phyloP scores from a whole-genome alignment of 2,329 filamentous ascomycete genomes.

The Xylaria sp. region DNA sequence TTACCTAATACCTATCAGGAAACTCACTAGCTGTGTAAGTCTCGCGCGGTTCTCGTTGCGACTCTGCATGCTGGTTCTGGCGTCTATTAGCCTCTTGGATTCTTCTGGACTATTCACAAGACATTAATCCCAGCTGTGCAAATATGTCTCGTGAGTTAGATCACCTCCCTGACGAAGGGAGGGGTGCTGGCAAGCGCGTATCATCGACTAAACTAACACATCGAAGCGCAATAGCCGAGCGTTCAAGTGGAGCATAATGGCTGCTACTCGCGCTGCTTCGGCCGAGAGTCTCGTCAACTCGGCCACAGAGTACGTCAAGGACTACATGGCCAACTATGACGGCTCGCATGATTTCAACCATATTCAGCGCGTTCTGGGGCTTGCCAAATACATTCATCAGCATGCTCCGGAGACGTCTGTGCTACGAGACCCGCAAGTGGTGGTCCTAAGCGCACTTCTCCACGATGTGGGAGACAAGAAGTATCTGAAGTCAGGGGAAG shows the following conservation, averaged over 20 bases:
- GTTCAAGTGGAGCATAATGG: constrained; percentile 27
- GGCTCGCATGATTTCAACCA: constrained; percentile 87
- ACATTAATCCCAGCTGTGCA: constrained; percentile 14
- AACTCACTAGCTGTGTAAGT: constrained; percentile 14
- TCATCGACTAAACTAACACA: constrained; percentile 29
- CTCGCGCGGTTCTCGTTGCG: constrained; percentile 23
- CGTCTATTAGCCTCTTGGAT: constrained; percentile 20
- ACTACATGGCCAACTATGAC: constrained; percentile 79
- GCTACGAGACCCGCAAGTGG: constrained; percentile 54
- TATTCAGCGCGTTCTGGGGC: constrained; percentile 76
- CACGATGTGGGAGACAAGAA: constrained; percentile 91
- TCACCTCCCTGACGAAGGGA: no score
- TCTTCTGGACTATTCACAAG: constrained; percentile 7
- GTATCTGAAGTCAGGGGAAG: constrained; percentile 64
- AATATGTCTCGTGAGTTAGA: constrained; percentile 24
- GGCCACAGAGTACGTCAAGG: constrained; percentile 65
- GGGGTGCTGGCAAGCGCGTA: constrained; percentile 33
- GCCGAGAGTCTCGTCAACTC: constrained; percentile 52
- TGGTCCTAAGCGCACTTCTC: constrained; percentile 74
- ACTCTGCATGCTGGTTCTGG: constrained; percentile 16
- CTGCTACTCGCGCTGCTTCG: constrained; percentile 24
- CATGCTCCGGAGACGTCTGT: constrained; percentile 32
- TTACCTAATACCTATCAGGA: constrained; percentile 2
- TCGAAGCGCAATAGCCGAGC: constrained; percentile 24
- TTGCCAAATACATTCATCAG: constrained; percentile 67